These are phyloP conservation scores for Cadophora sp. DNA, from an alignment of 2,329 filamentous ascomycete species.

Conservation along the genomic window DNA sequence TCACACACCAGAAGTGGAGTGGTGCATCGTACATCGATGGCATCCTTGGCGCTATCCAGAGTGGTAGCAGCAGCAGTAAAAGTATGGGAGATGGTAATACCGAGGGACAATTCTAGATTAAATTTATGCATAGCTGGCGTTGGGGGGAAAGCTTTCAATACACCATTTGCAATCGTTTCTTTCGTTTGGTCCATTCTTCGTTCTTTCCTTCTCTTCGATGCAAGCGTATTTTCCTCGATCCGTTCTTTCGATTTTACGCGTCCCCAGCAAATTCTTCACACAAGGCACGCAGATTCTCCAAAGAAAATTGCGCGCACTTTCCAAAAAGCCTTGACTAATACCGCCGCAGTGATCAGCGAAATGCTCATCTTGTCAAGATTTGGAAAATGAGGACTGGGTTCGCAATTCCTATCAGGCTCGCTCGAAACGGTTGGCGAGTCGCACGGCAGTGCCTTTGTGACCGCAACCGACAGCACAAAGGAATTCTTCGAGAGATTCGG, in stretches of 20 bases:
- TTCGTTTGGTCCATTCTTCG: background rate
- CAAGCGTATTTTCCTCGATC: background rate
- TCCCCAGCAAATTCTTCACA: no score
- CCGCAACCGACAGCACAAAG: background rate
- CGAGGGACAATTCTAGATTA: slow-evolving; percentile 66
- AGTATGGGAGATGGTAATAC: slow-evolving; percentile 97
- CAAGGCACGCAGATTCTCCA: no score
- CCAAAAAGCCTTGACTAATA: background rate
- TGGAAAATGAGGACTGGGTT: background rate
- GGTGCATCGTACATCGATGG: slow-evolving; percentile 82
- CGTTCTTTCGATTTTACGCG: background rate
- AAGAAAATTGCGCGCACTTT: no score
- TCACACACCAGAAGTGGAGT: slow-evolving; percentile 56
- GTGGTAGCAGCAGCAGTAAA: slow-evolving; percentile 85
- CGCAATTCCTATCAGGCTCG: background rate
- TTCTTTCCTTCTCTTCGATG: background rate
- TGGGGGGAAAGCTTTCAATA: background rate
- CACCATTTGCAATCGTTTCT: background rate
- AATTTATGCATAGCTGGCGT: background rate
- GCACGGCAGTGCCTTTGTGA: background rate
- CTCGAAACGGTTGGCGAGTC: background rate
- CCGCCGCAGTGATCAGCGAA: background rate
- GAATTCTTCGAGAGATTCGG: background rate
- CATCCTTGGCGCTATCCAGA: slow-evolving; percentile 88
- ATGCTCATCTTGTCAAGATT: background rate